Base-by-base conservation (phyloP, 352 stramenopile genomes). In the Phytophthora palmivora region DNA sequence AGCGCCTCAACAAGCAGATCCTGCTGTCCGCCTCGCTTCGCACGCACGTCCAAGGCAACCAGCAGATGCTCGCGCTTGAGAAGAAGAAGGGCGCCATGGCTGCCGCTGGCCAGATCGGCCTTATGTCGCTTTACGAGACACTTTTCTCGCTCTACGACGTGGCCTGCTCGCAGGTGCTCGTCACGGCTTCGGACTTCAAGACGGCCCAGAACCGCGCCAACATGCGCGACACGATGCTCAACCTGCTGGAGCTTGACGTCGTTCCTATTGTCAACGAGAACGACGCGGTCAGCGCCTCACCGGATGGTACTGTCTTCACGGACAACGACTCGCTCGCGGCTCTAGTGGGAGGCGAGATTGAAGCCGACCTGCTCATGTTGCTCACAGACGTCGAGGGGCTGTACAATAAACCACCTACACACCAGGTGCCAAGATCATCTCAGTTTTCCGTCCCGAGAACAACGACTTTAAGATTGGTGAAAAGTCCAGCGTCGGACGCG, bases 221-320 rank as follows among this genome's bases (percentile, higher is more conserved):
- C 46, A 91, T 91, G 80, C 83, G 82, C 60, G 84, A 96, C 63
- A 96, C 91, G n/a, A 87, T 97, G 68, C 74, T 94, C 34, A 91
- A 93, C 32, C 76, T 99, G 36, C 77, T 99, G 15, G 84, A 91
- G 57, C 74, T 99, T n/a, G 96, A 98, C 28, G 96, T 99, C 48
- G 95, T 99, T 19, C 97, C 97, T 6, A 99, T 99, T 67, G 91
- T 99, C 33, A 99, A 99, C 74, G 97, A 99, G 67, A 99, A 99
- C 74, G 97, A 99, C 85, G 95, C 97, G 0, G 96, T 99, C 19
- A 97, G 82, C 33, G 92, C 87, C 6, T 78, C 65, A 32, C 76
- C 75, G 19, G 85, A 93, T 57, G 82, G 84, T 33, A 85, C 82
- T 7, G 77, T 95, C 21, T 99, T 99, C 73, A 98, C 85, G 36